These are phyloP conservation scores for Hypholoma fasciculare DNA, from an alignment of 768 basidiomycete species.

Conservation along the genomic window DNA sequence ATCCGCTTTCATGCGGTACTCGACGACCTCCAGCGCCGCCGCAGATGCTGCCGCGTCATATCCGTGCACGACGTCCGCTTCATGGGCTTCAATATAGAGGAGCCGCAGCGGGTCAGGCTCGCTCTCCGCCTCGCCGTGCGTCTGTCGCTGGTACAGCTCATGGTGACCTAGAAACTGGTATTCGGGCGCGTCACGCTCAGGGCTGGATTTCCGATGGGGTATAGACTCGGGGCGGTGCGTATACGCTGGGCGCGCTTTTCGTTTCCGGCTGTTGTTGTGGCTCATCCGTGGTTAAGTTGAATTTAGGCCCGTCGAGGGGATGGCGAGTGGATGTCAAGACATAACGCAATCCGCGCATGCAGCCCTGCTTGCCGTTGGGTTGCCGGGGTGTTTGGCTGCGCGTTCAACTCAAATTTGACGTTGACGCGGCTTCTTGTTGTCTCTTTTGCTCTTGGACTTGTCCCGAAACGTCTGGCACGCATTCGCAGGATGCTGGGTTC, in stretches of 20 bases:
- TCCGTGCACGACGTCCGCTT: slow-evolving; percentile 69
- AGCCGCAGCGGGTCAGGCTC: slow-evolving; percentile 12
- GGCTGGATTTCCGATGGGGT: neutral
- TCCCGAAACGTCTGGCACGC: too few relatives aligned
- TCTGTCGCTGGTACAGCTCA: slow-evolving; percentile 4
- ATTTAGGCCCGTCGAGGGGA: too few relatives aligned
- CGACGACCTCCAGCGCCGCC: slow-evolving; percentile 33
- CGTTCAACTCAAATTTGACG: too few relatives aligned
- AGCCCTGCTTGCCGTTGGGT: too few relatives aligned
- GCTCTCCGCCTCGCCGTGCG: neutral
- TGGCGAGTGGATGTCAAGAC: too few relatives aligned
- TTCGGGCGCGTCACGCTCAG: neutral
- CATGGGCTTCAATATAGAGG: slow-evolving; percentile 69
- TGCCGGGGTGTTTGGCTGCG: too few relatives aligned
- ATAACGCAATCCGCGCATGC: too few relatives aligned
- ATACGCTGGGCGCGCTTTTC: slow-evolving; percentile 8
- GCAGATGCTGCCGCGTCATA: slow-evolving; percentile 40
- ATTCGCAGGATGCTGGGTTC: too few relatives aligned
- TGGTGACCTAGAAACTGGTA: slow-evolving; percentile 14
- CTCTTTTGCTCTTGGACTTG: too few relatives aligned
- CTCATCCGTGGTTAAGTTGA: slow-evolving; percentile 4
- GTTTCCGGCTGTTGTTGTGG: slow-evolving; percentile 11
- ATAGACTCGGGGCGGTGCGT: neutral
- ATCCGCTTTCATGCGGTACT: slow-evolving; percentile 10
- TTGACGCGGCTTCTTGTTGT: too few relatives aligned